A percentile compares a stretch with the other conserved stretches of the same genome.
These are phyloP conservation scores for Dothistroma pini DNA, from an alignment of 2,329 filamentous ascomycete genomes.

Conservation along the genomic window DNA sequence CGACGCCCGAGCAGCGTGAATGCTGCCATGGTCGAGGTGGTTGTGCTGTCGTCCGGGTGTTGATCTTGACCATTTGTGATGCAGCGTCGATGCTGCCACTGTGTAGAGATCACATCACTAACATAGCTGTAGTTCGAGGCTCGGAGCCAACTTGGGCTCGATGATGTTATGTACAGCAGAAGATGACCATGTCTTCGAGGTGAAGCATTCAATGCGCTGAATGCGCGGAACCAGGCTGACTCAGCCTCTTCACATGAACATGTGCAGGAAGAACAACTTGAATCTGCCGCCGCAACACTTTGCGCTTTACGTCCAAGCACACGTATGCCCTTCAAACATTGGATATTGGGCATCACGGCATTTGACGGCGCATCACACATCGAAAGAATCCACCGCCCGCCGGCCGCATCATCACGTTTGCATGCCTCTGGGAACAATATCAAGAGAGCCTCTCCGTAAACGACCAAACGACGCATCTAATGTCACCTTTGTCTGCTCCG, in stretches of 20 bases:
- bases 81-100: constrained; percentile 5
- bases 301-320: neutral
- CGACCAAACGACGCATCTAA: constrained; percentile 16
- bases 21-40: constrained; percentile 13
- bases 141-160: neutral
- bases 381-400: neutral
- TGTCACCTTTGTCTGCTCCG: constrained; percentile 14
- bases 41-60: constrained; percentile 13
- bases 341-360: neutral
- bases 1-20: constrained; percentile 17
- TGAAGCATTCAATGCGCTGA: neutral
- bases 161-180: neutral
- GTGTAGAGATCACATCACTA: constrained; percentile 3
- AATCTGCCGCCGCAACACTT: neutral
- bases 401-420: neutral
- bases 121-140: neutral
- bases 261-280: constrained; percentile 1
- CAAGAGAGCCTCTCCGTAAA: constrained; percentile 14
- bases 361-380: too few species aligned
- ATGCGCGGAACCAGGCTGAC: neutral
- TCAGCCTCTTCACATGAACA: neutral
- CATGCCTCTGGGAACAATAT: constrained; percentile 26
- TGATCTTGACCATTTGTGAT: constrained; percentile 6
- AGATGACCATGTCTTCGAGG: neutral
- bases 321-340: neutral